phyloP scores from a whole-genome alignment of 805 yeast genomes.

The Hanseniaspora nectarophila region DNA sequence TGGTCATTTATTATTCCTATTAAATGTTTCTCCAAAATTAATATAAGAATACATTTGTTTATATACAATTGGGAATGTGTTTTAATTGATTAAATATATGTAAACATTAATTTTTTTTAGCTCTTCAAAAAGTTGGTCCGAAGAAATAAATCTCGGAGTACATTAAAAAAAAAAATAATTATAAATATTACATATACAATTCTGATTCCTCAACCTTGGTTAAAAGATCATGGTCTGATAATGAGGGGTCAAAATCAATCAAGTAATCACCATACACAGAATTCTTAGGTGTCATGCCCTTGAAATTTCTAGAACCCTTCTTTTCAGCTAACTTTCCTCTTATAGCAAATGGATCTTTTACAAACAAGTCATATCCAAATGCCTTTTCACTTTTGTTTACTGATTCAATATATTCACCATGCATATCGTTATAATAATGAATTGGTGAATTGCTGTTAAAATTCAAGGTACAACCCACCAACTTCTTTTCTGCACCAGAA shows the following conservation, averaged over 20 bases:
- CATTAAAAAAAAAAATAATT: background rate
- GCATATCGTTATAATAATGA: background rate
- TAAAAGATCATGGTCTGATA: background rate
- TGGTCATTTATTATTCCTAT: background rate
- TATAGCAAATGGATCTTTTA: conserved; percentile 1
- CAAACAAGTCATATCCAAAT: background rate
- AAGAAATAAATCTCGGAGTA: background rate
- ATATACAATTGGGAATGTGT: background rate
- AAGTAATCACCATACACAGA: background rate
- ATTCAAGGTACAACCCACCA: background rate
- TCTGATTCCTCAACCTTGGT: background rate
- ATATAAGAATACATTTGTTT: background rate
- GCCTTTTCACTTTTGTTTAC: background rate
- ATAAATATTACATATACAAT: background rate
- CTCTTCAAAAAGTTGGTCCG: background rate
- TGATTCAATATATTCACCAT: background rate
- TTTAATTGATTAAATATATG: background rate
- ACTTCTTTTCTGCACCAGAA: background rate
- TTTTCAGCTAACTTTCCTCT: background rate
- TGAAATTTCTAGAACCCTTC: background rate
- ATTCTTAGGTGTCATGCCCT: background rate
- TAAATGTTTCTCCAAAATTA: background rate
- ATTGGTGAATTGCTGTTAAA: conserved; percentile 4
- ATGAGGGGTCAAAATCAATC: background rate
- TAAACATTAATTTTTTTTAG: background rate